These are phyloP conservation scores for Dictyostelium firmibasis DNA, from an alignment of 78 protist species.

Conservation along the genomic window DNA sequence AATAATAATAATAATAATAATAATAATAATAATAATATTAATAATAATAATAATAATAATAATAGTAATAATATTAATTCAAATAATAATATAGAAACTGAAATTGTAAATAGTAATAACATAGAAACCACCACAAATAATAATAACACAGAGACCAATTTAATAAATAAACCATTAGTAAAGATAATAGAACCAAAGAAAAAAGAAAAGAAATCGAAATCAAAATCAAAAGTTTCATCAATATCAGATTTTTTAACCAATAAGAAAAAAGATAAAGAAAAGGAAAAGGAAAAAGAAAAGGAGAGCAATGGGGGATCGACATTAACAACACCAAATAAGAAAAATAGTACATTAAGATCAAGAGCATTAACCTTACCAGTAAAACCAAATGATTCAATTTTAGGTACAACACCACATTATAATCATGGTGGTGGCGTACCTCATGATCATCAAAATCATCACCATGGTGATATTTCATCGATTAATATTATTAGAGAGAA, in stretches of 20 bases:
- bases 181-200: not conserved
- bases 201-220: constrained; percentile 4
- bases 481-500: constrained; percentile 20
- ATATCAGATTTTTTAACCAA: not conserved
- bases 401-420: not conserved
- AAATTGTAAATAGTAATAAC: not conserved
- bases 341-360: constrained; percentile 20
- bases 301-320: not conserved
- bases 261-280: not conserved
- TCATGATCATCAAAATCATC: not conserved
- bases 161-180: not conserved
- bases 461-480: not conserved
- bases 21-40: constrained; percentile 11
- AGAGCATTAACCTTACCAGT: constrained; percentile 76
- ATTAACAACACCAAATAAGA: not conserved
- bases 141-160: no score
- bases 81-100: no score
- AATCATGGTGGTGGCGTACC: not conserved
- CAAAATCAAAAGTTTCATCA: not conserved
- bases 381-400: constrained; percentile 73
- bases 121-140: not conserved
- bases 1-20: not conserved
- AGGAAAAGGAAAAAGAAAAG: not conserved
- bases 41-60: not conserved
- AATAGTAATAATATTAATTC: not conserved